These are phyloP conservation scores for Nakazawaea peltata DNA, from an alignment of 805 yeast species.

Conservation along the genomic window DNA sequence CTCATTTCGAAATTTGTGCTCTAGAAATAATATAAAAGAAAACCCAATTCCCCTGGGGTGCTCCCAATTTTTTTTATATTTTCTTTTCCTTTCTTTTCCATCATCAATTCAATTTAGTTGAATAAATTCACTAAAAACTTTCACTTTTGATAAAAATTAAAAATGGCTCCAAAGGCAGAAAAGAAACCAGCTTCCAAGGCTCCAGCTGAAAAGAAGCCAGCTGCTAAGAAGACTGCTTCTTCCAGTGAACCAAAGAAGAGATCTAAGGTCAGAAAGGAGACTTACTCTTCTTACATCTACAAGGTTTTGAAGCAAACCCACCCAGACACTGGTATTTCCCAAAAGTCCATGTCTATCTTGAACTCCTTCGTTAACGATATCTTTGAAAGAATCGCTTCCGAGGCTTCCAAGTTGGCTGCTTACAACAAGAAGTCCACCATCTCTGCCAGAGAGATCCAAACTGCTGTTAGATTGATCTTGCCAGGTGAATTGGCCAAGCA, in stretches of 20 bases:
- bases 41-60: background rate
- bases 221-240: slow-evolving; percentile 86
- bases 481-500: slow-evolving; percentile 99
- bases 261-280: slow-evolving; percentile 93
- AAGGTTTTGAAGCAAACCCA: slow-evolving; percentile 98
- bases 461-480: slow-evolving; percentile 95
- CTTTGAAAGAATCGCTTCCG: slow-evolving; percentile 96
- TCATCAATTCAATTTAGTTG: slow-evolving; percentile 8
- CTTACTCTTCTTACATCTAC: slow-evolving; percentile 97
- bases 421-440: slow-evolving; percentile 98
- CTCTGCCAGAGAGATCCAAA: slow-evolving; percentile 97
- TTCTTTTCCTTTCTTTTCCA: slow-evolving; percentile 9
- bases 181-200: slow-evolving; percentile 87
- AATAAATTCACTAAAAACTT: slow-evolving; percentile 9
- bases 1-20: too few relatives aligned
- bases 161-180: slow-evolving; percentile 60
- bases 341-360: slow-evolving; percentile 97
- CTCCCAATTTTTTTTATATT: background rate
- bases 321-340: slow-evolving; percentile 99
- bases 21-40: background rate
- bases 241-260: slow-evolving; percentile 83
- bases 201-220: slow-evolving; percentile 94
- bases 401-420: slow-evolving; percentile 97
- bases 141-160: background rate
- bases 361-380: slow-evolving; percentile 97